Evolutionary conservation across 768 basidiomycete genomes (phyloP).

Genomic region (Termitomyces sp.): DNA sequence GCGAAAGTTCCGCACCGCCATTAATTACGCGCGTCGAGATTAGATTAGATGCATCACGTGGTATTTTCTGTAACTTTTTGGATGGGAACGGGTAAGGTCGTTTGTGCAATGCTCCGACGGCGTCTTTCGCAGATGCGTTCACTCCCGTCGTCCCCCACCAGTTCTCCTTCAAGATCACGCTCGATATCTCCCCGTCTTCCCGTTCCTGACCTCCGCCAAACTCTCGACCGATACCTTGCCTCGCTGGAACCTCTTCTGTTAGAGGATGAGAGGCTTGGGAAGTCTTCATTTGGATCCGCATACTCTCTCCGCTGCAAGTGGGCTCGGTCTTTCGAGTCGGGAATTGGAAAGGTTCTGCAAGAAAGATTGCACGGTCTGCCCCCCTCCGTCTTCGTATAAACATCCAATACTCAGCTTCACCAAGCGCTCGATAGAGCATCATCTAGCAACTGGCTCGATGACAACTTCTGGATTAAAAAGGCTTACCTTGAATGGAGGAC

Average conservation of each 20-base stretch:
- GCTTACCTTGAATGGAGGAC: constrained; percentile 88
- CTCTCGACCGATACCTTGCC: constrained; percentile 74
- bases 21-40: constrained; percentile 26
- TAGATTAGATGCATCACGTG: constrained; percentile 30
- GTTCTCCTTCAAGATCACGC: constrained; percentile 6
- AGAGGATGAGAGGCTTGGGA: constrained; percentile 66
- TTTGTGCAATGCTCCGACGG: constrained; percentile 19
- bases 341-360: constrained; percentile 68
- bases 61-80: constrained; percentile 3
- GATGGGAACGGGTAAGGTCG: neutral
- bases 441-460: constrained; percentile 91
- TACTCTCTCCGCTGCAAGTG: constrained; percentile 54
- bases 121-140: constrained; percentile 19
- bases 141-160: constrained; percentile 17
- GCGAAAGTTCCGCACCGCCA: constrained; percentile 2
- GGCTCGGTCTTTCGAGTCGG: constrained; percentile 69
- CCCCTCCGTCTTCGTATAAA: constrained; percentile 8
- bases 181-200: constrained; percentile 63
- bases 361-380: constrained; percentile 68
- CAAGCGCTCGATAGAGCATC: constrained; percentile 79
- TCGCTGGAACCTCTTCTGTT: constrained; percentile 78
- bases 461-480: constrained; percentile 88
- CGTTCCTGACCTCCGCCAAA: constrained; percentile 73
- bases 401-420: constrained; percentile 21
- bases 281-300: constrained; percentile 48